These are phyloP conservation scores for Trypanosoma lewisi DNA, from an alignment of 208 protist species.

Conservation along the genomic window DNA sequence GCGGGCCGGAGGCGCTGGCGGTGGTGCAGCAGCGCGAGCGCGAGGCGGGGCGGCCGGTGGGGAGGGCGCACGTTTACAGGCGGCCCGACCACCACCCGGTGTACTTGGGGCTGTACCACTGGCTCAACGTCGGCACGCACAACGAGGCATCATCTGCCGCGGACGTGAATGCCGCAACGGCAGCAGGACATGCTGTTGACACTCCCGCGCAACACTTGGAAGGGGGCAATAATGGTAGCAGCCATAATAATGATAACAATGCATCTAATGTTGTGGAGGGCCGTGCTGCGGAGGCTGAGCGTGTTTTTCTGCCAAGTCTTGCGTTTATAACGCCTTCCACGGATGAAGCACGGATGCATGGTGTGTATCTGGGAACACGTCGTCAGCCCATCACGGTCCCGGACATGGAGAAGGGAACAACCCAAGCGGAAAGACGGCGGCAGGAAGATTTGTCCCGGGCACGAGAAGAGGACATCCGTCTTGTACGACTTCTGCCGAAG, in stretches of 20 bases:
- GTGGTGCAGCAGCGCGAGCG: slow-evolving; percentile 3
- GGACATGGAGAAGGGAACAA: neutral
- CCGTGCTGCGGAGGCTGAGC: too few species aligned
- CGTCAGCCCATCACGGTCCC: neutral
- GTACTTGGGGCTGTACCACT: slow-evolving; percentile 48
- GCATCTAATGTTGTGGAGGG: neutral
- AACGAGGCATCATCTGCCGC: too few species aligned
- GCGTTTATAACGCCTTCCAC: neutral
- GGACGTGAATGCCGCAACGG: too few species aligned
- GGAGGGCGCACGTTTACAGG: slow-evolving; percentile 47
- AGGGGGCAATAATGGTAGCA: too few species aligned
- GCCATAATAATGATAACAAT: too few species aligned
- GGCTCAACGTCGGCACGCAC: neutral
- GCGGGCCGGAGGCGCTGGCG: neutral
- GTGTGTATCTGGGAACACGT: slow-evolving; percentile 9
- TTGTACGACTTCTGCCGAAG: slow-evolving; percentile 18
- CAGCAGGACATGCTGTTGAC: too few species aligned
- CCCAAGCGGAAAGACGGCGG: neutral
- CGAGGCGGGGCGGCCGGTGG: neutral
- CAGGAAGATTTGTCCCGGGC: neutral
- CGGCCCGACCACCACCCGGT: slow-evolving; percentile 49
- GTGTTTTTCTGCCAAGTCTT: neutral
- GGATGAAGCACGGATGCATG: neutral
- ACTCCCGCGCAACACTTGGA: neutral
- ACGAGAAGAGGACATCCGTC: slow-evolving; percentile 17